Percentiles rank a stretch among this genome's conserved stretches.
Evolutionary conservation across 208 protist species (phyloP).

Genomic region (Trypanosoma theileri): DNA sequence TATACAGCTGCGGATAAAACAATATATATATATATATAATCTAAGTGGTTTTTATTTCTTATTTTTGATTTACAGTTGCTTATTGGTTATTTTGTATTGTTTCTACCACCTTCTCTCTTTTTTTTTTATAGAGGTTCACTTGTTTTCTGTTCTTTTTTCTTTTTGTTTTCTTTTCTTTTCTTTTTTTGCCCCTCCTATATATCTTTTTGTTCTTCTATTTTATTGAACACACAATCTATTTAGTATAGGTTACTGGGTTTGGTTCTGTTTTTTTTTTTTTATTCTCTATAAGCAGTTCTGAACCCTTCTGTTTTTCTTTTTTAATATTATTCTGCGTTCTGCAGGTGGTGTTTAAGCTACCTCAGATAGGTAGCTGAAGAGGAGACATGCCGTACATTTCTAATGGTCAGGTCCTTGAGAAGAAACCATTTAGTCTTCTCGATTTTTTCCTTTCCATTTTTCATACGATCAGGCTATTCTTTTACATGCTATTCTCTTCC

Average conservation of each 20-base stretch:
- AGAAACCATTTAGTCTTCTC: constrained; percentile 66
- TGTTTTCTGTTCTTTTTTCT: constrained; percentile 8
- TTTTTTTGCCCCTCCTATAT: background rate
- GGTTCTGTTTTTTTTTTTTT: too few species aligned
- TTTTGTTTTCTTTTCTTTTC: constrained; percentile 19
- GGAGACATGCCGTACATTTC: constrained; percentile 71
- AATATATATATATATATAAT: background rate
- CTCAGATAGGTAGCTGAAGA: background rate
- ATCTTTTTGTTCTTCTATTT: too few species aligned
- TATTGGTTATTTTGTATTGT: background rate
- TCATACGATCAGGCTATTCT: constrained; percentile 55
- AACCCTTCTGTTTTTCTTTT: too few species aligned
- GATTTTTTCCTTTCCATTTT: constrained; percentile 47
- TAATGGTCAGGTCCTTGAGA: constrained; percentile 72
- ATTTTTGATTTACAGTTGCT: background rate
- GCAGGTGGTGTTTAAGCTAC: constrained; percentile 27
- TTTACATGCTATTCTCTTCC: constrained; percentile 63
- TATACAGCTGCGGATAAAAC: background rate
- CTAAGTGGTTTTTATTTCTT: too few species aligned
- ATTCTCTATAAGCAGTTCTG: too few species aligned
- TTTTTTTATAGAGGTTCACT: background rate
- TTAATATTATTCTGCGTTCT: constrained; percentile 25
- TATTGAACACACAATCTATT: background rate
- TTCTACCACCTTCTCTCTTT: background rate
- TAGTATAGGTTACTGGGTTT: too few species aligned